Evolutionary conservation across 2,329 filamentous ascomycete species (phyloP).

Genomic region (Fusarium chuoi): DNA sequence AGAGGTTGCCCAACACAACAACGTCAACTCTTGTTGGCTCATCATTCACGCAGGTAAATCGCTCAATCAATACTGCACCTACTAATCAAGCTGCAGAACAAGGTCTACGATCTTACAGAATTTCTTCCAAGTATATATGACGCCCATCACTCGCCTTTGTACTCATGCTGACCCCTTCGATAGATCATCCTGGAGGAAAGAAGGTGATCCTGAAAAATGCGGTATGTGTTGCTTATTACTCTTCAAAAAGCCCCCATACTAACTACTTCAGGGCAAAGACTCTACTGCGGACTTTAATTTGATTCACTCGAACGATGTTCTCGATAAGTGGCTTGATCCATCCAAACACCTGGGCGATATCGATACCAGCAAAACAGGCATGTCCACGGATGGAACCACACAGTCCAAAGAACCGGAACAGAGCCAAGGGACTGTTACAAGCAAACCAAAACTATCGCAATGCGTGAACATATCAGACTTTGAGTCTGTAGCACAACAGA

Average conservation of each 20-base stretch:
- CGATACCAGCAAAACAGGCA: neutral
- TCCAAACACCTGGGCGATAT: constrained; percentile 12
- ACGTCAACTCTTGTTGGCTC: constrained; percentile 21
- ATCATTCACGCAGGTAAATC: constrained; percentile 19
- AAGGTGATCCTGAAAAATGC: constrained; percentile 30
- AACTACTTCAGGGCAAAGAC: constrained; percentile 9
- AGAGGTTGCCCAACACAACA: constrained; percentile 18
- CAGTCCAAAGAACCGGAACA: neutral
- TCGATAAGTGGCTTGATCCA: constrained; percentile 18
- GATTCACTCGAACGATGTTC: constrained; percentile 16
- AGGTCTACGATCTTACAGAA: constrained; percentile 26
- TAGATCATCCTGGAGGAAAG: constrained; percentile 16
- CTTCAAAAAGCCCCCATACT: rapidly evolving
- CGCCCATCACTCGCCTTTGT: rapidly evolving
- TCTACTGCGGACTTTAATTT: constrained; percentile 20
- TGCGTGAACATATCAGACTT: constrained; percentile 19
- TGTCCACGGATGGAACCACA: neutral
- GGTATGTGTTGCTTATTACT: neutral
- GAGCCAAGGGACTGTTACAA: neutral
- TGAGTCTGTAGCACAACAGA: neutral
- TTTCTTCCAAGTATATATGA: constrained; percentile 4
- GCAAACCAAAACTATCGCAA: constrained; percentile 9
- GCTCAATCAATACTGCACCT: rapidly evolving
- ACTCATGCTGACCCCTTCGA: neutral
- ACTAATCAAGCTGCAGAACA: neutral